Evolutionary conservation across 768 basidiomycete species (phyloP).

Genomic region (Mycena crocata): DNA sequence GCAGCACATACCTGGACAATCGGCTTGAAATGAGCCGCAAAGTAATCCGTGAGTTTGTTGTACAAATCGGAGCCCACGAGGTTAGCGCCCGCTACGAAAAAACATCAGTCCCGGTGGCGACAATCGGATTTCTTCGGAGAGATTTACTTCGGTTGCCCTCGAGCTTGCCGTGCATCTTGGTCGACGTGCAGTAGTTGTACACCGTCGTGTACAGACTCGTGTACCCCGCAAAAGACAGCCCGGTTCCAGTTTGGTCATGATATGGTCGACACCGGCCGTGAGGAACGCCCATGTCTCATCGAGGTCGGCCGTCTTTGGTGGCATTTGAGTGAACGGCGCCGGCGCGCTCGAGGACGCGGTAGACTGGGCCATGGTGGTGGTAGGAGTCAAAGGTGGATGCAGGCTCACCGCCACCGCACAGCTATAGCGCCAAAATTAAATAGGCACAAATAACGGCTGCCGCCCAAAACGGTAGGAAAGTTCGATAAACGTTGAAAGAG

Average conservation of each 20-base stretch:
- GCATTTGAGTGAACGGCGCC: conserved; percentile 34
- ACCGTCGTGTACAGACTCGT: conserved; percentile 92
- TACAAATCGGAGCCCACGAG: conserved; percentile 98
- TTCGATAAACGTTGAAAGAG: too few relatives aligned
- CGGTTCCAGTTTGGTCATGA: conserved; percentile 90
- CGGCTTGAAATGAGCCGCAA: conserved; percentile 82
- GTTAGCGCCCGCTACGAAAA: conserved; percentile 82
- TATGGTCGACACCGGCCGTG: conserved; percentile 78
- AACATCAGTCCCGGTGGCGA: conserved; percentile 34
- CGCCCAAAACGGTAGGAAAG: not conserved
- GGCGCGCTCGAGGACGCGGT: conserved; percentile 27
- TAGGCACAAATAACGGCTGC: not conserved
- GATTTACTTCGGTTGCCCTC: conserved; percentile 74
- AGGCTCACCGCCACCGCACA: not conserved
- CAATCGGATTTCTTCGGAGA: not conserved
- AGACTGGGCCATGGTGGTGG: conserved; percentile 15
- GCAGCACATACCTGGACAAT: conserved; percentile 51
- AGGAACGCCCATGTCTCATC: conserved; percentile 36
- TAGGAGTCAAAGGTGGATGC: conserved; percentile 1
- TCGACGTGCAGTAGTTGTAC: conserved; percentile 96
- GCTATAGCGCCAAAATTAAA: not conserved
- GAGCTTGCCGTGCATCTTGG: conserved; percentile 51
- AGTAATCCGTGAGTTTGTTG: conserved; percentile 92
- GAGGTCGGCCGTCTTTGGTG: conserved; percentile 36
- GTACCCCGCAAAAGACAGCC: conserved; percentile 83